These are phyloP conservation scores for Drechslerella dactyloides DNA, from an alignment of 2,329 filamentous ascomycete species.

Conservation along the genomic window DNA sequence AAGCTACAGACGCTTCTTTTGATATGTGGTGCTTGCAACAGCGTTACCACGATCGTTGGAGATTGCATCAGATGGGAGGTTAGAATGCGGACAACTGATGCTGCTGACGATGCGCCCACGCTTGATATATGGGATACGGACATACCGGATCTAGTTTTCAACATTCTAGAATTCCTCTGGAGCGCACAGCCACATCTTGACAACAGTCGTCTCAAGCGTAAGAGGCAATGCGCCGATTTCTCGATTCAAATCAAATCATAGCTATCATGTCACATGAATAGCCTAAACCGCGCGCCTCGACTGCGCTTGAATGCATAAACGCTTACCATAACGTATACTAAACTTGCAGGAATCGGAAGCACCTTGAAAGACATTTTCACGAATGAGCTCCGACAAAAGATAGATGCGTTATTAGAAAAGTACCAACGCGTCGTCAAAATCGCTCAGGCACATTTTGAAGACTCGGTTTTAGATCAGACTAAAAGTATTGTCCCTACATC, in stretches of 20 bases:
- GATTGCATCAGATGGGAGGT: constrained; percentile 44
- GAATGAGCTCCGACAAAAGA: constrained; percentile 27
- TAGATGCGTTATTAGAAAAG: constrained; percentile 13
- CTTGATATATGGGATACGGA: constrained; percentile 36
- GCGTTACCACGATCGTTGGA: constrained; percentile 28
- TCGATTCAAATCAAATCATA: neutral
- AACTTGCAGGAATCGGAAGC: constrained; percentile 18
- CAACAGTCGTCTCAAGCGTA: constrained; percentile 29
- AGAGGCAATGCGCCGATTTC: neutral
- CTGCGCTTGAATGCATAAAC: too few relatives aligned
- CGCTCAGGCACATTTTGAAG: constrained; percentile 31
- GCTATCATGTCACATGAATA: too few relatives aligned
- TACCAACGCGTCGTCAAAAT: constrained; percentile 13
- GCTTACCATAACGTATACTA: constrained; percentile 1
- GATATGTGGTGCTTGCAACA: constrained; percentile 42
- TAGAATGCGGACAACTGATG: neutral
- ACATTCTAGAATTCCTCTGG: constrained; percentile 41
- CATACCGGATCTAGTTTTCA: constrained; percentile 27
- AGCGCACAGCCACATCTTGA: constrained; percentile 33
- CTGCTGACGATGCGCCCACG: neutral
- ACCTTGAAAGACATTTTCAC: constrained; percentile 33
- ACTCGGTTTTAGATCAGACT: constrained; percentile 25
- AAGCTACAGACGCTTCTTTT: constrained; percentile 29
- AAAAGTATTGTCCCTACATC: constrained; percentile 6
- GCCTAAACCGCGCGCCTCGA: too few relatives aligned